These are phyloP conservation scores for Penicillium italicum DNA, from an alignment of 2,329 filamentous ascomycete genomes.

Conservation along the genomic window DNA sequence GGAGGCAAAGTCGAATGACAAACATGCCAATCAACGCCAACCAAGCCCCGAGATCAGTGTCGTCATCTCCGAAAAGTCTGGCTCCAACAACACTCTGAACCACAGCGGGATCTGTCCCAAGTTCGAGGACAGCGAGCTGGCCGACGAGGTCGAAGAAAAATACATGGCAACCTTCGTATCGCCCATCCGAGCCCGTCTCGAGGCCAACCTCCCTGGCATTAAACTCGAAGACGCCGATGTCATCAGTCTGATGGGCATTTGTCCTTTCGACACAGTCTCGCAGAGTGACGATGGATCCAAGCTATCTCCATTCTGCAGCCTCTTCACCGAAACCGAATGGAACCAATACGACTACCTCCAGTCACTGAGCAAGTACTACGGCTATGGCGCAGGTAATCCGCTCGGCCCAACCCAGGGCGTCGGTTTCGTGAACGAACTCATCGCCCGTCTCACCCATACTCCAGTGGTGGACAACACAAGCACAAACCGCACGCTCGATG, in stretches of 20 bases:
- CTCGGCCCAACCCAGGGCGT: slow-evolving; percentile 82
- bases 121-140: slow-evolving; percentile 59
- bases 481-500: slow-evolving; percentile 74
- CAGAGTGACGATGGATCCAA: slow-evolving; percentile 46
- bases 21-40: slow-evolving; percentile 38
- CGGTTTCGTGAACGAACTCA: slow-evolving; percentile 81
- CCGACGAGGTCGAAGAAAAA: slow-evolving; percentile 47
- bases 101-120: slow-evolving; percentile 63
- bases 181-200: slow-evolving; percentile 65
- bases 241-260: slow-evolving; percentile 80
- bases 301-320: slow-evolving; percentile 67
- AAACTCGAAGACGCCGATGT: slow-evolving; percentile 62
- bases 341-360: slow-evolving; percentile 74
- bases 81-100: slow-evolving; percentile 76
- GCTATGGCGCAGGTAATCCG: slow-evolving; percentile 70
- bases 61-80: slow-evolving; percentile 62
- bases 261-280: slow-evolving; percentile 78
- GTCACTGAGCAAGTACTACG: slow-evolving; percentile 79
- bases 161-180: slow-evolving; percentile 65
- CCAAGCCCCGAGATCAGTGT: slow-evolving; percentile 59
- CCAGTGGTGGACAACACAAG: slow-evolving; percentile 70
- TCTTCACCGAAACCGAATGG: slow-evolving; percentile 76
- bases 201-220: slow-evolving; percentile 63
- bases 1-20: slow-evolving; percentile 48
- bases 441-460: slow-evolving; percentile 69